Conservation (phyloP, 305 asterid species). For the Vinca major region DNA sequence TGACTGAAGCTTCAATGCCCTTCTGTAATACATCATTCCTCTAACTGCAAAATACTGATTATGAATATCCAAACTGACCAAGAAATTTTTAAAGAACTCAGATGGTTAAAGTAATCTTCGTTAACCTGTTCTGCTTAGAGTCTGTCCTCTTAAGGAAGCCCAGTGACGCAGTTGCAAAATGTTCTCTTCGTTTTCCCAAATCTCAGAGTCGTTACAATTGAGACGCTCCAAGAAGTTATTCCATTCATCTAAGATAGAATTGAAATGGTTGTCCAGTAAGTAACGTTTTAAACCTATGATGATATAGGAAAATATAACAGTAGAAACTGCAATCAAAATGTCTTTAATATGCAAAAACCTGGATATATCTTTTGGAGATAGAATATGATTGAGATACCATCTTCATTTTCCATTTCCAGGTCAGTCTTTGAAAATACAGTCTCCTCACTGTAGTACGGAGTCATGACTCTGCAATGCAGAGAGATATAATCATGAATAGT, state of each 20-base stretch:
- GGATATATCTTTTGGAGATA: slow-evolving; percentile 91
- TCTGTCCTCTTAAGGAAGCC: slow-evolving; percentile 99
- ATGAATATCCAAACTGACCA: background rate
- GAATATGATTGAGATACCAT: slow-evolving; percentile 82
- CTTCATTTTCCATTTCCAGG: slow-evolving; percentile 97
- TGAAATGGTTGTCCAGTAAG: slow-evolving; percentile 11
- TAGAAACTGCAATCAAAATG: slow-evolving; percentile 19
- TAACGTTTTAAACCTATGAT: slow-evolving; percentile 8
- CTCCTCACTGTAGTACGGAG: slow-evolving; percentile 98
- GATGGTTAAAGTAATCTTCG: slow-evolving; percentile 3
- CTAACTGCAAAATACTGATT: slow-evolving; percentile 50
- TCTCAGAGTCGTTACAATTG: slow-evolving; percentile 58
- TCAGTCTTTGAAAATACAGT: slow-evolving; percentile 90
- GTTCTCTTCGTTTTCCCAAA: slow-evolving; percentile 84
- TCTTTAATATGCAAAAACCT: slow-evolving; percentile 44
- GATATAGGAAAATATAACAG: slow-evolving; percentile 1
- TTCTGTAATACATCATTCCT: slow-evolving; percentile 99
- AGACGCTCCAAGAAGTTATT: slow-evolving; percentile 86
- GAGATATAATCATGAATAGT: slow-evolving; percentile 2
- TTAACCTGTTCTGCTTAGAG: slow-evolving; percentile 90
- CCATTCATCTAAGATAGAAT: slow-evolving; percentile 82
- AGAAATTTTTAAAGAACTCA: background rate
- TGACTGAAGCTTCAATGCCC: slow-evolving; percentile 98
- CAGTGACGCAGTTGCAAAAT: slow-evolving; percentile 93
- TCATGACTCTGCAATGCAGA: slow-evolving; percentile 66